Evolutionary conservation across 345 rosid species (phyloP).

Genomic region (Camelina hispida): DNA sequence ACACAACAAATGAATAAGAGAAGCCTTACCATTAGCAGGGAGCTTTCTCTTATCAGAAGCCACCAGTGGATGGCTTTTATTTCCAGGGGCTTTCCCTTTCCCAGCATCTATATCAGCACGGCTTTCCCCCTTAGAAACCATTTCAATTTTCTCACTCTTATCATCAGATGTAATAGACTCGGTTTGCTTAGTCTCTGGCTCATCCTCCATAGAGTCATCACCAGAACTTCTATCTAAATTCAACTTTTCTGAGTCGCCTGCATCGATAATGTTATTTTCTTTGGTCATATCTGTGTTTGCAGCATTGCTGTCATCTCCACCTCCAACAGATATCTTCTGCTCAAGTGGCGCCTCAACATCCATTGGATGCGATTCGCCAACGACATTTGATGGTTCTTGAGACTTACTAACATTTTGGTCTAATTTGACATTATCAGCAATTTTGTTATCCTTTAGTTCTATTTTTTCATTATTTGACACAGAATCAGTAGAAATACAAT

Average conservation of each 20-base stretch:
- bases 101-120: conserved; percentile 32
- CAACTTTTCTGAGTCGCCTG: conserved; percentile 84
- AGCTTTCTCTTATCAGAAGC: conserved; percentile 83
- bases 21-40: conserved; percentile 59
- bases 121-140: conserved; percentile 52
- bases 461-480: conserved; percentile 93
- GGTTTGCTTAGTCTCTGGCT: conserved; percentile 72
- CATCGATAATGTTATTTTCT: conserved; percentile 64
- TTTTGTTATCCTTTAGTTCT: conserved; percentile 95
- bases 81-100: conserved; percentile 52
- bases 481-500: conserved; percentile 98
- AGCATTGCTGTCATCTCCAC: conserved; percentile 67
- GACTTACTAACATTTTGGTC: conserved; percentile 88
- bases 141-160: conserved; percentile 56
- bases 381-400: conserved; percentile 72
- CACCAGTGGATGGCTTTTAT: conserved; percentile 42
- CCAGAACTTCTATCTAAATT: conserved; percentile 96
- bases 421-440: conserved; percentile 97
- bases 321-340: conserved; percentile 66
- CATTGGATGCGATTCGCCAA: conserved; percentile 85
- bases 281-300: conserved; percentile 67
- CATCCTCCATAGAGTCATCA: conserved; percentile 97
- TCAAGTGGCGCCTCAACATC: conserved; percentile 86
- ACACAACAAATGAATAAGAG: background rate
- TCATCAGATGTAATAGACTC: conserved; percentile 70